Evolutionary conservation across 2,329 filamentous ascomycete species (phyloP).

Genomic region (Onygenales sp.): DNA sequence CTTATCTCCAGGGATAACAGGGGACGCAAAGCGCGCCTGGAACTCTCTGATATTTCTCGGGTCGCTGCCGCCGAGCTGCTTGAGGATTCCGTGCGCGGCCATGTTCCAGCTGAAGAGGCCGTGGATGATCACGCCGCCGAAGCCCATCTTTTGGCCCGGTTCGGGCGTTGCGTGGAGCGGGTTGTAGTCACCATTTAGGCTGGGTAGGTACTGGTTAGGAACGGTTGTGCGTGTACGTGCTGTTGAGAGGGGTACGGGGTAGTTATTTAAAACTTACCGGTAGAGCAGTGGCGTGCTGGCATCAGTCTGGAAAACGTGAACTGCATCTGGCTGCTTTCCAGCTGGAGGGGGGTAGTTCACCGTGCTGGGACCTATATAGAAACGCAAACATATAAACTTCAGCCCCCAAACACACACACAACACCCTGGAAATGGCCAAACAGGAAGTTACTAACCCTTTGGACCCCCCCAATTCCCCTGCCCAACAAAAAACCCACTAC

Average conservation of each 20-base stretch:
- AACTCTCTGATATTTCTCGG: slow-evolving; percentile 78
- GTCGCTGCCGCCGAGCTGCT: slow-evolving; percentile 64
- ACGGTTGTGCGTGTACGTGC: not conserved
- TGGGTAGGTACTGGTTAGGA: slow-evolving; percentile 17
- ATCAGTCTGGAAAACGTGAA: slow-evolving; percentile 61
- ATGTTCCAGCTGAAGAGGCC: slow-evolving; percentile 83
- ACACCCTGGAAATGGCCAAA: not conserved
- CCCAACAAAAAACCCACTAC: slow-evolving; percentile 68
- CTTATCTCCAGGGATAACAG: slow-evolving; percentile 75
- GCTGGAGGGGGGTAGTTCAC: slow-evolving; percentile 69
- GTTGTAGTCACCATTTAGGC: slow-evolving; percentile 90
- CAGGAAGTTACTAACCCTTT: slow-evolving; percentile 50
- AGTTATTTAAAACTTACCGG: slow-evolving; percentile 32
- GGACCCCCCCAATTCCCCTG: slow-evolving; percentile 82
- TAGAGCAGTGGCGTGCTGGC: slow-evolving; percentile 67
- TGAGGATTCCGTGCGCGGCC: slow-evolving; percentile 62
- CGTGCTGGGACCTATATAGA: slow-evolving; percentile 49
- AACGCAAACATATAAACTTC: slow-evolving; percentile 11
- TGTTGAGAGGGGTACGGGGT: not conserved
- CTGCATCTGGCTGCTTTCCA: slow-evolving; percentile 59
- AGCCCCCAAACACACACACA: not conserved
- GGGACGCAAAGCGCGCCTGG: slow-evolving; percentile 77
- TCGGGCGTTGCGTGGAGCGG: slow-evolving; percentile 81
- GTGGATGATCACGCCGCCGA: slow-evolving; percentile 81
- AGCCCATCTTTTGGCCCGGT: slow-evolving; percentile 81